Percentiles rank a stretch among this genome's conserved stretches.
These are phyloP conservation scores for Plectranthus barbatus DNA, from an alignment of 257 asterid species.

Conservation along the genomic window DNA sequence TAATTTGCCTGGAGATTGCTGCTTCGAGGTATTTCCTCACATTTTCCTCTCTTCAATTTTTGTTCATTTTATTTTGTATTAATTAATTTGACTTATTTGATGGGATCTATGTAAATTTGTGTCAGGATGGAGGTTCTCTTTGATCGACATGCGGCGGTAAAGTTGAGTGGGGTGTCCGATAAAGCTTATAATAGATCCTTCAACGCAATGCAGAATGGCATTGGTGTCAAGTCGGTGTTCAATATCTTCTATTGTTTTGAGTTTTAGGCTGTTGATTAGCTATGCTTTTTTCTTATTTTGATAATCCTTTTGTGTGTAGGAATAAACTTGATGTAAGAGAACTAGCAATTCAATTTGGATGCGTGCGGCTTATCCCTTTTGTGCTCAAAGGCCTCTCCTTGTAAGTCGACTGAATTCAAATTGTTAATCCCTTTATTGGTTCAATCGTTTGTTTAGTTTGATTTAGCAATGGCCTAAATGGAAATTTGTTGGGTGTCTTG, in stretches of 20 bases:
- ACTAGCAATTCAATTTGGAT: conserved; percentile 86
- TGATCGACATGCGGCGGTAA: conserved; percentile 68
- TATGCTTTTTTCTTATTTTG: not conserved
- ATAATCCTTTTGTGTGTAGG: conserved; percentile 25
- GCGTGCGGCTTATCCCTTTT: conserved; percentile 74
- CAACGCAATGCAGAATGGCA: conserved; percentile 85
- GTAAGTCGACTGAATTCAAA: conserved; percentile 37
- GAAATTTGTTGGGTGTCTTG: not conserved
- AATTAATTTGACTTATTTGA: not conserved
- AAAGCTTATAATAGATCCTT: conserved; percentile 82
- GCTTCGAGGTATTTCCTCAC: conserved; percentile 44
- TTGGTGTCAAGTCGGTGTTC: conserved; percentile 69
- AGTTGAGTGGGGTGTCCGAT: conserved; percentile 82
- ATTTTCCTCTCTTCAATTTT: not conserved
- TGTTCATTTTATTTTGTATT: too few species aligned
- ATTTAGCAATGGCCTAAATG: not conserved
- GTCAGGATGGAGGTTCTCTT: conserved; percentile 69
- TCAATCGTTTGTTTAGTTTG: not conserved
- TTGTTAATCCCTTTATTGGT: not conserved
- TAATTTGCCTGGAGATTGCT: conserved; percentile 84
- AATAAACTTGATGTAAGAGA: conserved; percentile 84
- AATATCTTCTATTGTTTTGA: not conserved
- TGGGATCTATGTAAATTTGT: not conserved
- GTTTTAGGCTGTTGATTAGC: not conserved
- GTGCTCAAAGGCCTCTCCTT: conserved; percentile 58